These are phyloP conservation scores for Litsea cubeba DNA, from an alignment of 164 flowering plant genomes.

Conservation along the genomic window DNA sequence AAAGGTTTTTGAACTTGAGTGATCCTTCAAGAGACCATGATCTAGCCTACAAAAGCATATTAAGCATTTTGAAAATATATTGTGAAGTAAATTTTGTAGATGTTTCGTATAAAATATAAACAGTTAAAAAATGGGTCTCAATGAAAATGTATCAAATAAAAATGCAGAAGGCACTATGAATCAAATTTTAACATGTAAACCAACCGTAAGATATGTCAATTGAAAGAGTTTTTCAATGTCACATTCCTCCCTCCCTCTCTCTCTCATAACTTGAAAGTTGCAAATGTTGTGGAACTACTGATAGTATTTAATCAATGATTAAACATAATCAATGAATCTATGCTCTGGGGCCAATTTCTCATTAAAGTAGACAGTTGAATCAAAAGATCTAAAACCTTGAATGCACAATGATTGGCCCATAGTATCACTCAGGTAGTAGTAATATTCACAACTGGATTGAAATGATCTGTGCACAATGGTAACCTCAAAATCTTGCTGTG, in stretches of 20 bases:
- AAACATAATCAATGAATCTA: background rate
- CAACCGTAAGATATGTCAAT: background rate
- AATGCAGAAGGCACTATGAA: background rate
- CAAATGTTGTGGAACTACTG: background rate
- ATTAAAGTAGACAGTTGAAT: background rate
- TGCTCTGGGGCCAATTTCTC: background rate
- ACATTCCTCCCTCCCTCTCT: too few relatives aligned
- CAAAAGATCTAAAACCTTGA: background rate
- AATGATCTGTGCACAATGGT: background rate
- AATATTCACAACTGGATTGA: background rate
- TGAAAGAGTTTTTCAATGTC: too few relatives aligned
- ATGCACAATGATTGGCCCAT: background rate
- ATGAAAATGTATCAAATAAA: background rate
- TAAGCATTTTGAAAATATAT: too few relatives aligned
- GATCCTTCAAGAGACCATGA: constrained; percentile 85
- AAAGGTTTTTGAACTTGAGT: constrained; percentile 65
- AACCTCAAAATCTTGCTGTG: background rate
- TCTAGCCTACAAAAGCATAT: constrained; percentile 63
- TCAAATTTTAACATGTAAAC: background rate
- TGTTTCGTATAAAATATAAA: background rate
- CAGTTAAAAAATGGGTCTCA: background rate
- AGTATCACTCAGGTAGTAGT: background rate
- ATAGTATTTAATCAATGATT: background rate
- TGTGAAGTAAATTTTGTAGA: constrained; percentile 3
- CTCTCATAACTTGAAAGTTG: too few relatives aligned